Conservation (phyloP, 768 basidiomycete genomes). For the Termitomyces sp. region DNA sequence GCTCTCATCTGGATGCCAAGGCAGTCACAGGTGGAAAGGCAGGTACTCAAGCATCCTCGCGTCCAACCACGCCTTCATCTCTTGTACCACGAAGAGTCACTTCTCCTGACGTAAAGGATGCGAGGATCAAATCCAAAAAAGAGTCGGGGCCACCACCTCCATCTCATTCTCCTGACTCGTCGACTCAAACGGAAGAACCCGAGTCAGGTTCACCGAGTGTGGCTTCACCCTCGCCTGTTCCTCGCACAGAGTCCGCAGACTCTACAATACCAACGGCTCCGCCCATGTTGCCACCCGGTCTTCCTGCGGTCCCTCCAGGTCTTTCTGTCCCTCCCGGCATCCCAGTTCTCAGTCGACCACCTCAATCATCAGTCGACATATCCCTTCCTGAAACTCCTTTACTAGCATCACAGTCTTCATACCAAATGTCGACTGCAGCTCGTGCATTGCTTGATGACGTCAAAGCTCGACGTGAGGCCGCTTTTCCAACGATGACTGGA, state of each 20-base stretch:
- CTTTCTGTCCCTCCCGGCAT: slow-evolving; percentile 61
- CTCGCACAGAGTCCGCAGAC: slow-evolving; percentile 25
- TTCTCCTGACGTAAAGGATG: slow-evolving; percentile 32
- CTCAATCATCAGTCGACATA: slow-evolving; percentile 33
- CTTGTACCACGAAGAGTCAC: slow-evolving; percentile 34
- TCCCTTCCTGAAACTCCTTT: slow-evolving; percentile 46
- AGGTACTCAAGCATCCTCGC: slow-evolving; percentile 48
- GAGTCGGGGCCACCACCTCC: slow-evolving; percentile 19
- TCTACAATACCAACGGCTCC: slow-evolving; percentile 16
- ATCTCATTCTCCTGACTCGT: slow-evolving; percentile 40
- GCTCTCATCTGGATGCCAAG: slow-evolving; percentile 38
- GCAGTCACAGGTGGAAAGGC: slow-evolving; percentile 25
- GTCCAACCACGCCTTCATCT: slow-evolving; percentile 47
- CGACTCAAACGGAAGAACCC: slow-evolving; percentile 41
- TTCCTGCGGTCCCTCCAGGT: slow-evolving; percentile 42
- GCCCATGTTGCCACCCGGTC: slow-evolving; percentile 36
- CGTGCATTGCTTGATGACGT: slow-evolving; percentile 83
- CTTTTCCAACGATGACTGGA: slow-evolving; percentile 29
- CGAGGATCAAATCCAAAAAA: slow-evolving; percentile 35
- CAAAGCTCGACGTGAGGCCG: slow-evolving; percentile 63
- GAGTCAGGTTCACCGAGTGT: slow-evolving; percentile 42
- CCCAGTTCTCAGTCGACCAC: slow-evolving; percentile 45
- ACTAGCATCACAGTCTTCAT: slow-evolving; percentile 54
- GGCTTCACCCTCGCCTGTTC: slow-evolving; percentile 22
- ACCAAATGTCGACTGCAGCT: slow-evolving; percentile 85